Evolutionary conservation across 2,329 filamentous ascomycete genomes (phyloP).

Genomic region (Sporothrix dimorphospora): DNA sequence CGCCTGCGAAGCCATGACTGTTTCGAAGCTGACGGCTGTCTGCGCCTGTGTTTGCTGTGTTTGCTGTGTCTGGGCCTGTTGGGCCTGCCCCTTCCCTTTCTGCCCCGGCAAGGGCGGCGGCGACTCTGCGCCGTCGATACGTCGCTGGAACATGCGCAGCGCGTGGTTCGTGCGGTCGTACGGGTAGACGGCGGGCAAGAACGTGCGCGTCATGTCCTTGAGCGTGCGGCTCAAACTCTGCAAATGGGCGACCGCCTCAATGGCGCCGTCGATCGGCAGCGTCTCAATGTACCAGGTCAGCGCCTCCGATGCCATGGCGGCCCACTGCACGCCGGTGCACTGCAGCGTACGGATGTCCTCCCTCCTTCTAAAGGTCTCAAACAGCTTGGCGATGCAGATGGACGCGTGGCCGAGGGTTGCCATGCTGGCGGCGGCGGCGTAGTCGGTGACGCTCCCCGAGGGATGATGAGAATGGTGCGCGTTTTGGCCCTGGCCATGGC

Average conservation of each 20-base stretch:
- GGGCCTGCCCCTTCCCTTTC: background rate
- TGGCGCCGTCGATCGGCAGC: constrained; percentile 29
- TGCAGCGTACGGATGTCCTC: constrained; percentile 30
- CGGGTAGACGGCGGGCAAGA: constrained; percentile 22
- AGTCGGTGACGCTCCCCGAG: background rate
- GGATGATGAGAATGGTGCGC: background rate
- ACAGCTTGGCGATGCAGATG: constrained; percentile 29
- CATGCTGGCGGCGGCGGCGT: constrained; percentile 10
- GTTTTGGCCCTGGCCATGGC: background rate
- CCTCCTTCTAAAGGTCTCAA: constrained; percentile 25
- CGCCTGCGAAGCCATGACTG: constrained; percentile 1
- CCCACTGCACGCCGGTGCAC: constrained; percentile 30
- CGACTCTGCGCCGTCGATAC: constrained; percentile 23
- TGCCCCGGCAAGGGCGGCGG: background rate
- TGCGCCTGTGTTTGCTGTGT: background rate
- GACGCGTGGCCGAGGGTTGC: constrained; percentile 21
- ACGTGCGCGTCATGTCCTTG: constrained; percentile 30
- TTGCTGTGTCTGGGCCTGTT: background rate
- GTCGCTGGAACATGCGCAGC: constrained; percentile 25
- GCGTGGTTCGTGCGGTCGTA: constrained; percentile 23
- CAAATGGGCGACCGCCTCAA: constrained; percentile 28
- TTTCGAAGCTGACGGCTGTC: background rate
- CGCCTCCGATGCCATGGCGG: constrained; percentile 27
- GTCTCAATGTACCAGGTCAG: constrained; percentile 28
- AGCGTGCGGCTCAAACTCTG: constrained; percentile 27